A percentile compares a stretch with the other conserved stretches of the same genome.
Evolutionary conservation across 179 eudicot species (phyloP).

Genomic region (Silene vulgaris): DNA sequence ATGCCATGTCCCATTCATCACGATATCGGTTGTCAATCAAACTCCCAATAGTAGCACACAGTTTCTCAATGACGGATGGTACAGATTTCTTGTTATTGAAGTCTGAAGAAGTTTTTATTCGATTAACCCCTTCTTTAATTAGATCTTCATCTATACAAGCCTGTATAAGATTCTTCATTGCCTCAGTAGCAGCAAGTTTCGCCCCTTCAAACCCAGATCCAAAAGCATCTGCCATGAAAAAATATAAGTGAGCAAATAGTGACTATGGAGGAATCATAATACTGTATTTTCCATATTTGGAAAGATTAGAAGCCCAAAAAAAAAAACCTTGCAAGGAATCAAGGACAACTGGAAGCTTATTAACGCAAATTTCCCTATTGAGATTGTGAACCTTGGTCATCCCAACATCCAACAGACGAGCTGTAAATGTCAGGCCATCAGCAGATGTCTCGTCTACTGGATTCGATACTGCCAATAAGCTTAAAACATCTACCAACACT

Average conservation of each 20-base stretch:
- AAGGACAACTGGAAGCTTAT: conserved; percentile 71
- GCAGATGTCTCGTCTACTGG: conserved; percentile 62
- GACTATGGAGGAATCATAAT: background rate
- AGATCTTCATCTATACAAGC: conserved; percentile 73
- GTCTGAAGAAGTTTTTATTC: conserved; percentile 27
- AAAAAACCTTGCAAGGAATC: conserved; percentile 64
- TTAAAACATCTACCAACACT: conserved; percentile 62
- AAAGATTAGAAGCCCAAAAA: background rate
- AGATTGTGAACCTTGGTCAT: conserved; percentile 58
- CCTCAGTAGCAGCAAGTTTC: conserved; percentile 61
- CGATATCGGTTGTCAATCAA: conserved; percentile 67
- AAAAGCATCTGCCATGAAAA: conserved; percentile 55
- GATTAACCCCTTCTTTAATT: conserved; percentile 66
- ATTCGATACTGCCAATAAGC: conserved; percentile 48
- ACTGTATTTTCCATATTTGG: background rate
- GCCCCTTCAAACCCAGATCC: conserved; percentile 83
- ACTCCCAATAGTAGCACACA: conserved; percentile 70
- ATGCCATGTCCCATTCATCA: conserved; percentile 74
- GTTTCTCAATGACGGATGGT: conserved; percentile 66
- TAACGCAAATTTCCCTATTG: conserved; percentile 55
- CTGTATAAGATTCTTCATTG: conserved; percentile 61
- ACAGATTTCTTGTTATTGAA: conserved; percentile 39
- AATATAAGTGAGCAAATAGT: conserved; percentile 24
- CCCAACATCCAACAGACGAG: conserved; percentile 73
- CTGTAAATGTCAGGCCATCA: conserved; percentile 81